These are phyloP conservation scores for Dendrostoma leiphaemia DNA, from an alignment of 2,329 filamentous ascomycete species.

Conservation along the genomic window DNA sequence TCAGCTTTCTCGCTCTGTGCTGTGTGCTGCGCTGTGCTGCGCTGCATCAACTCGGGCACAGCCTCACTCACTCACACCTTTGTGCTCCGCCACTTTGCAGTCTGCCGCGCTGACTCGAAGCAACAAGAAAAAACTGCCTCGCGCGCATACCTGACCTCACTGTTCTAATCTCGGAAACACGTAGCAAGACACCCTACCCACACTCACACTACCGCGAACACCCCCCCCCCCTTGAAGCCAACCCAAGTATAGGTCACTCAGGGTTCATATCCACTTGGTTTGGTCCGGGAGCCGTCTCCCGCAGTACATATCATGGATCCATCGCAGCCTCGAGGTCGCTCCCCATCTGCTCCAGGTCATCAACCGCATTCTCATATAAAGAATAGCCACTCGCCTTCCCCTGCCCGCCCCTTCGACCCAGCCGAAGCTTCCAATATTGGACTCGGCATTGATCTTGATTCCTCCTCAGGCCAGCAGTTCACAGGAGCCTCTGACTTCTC, in stretches of 20 bases:
- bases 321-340: slow-evolving; percentile 6
- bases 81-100: slow-evolving; percentile 18
- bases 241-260: slow-evolving; percentile 1
- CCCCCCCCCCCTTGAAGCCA: slow-evolving; percentile 2
- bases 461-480: slow-evolving; percentile 41
- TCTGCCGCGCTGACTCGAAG: slow-evolving; percentile 20
- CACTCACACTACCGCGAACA: slow-evolving; percentile 1
- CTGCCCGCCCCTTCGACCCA: slow-evolving; percentile 52
- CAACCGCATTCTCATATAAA: slow-evolving; percentile 62
- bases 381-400: slow-evolving; percentile 59
- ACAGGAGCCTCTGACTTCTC: slow-evolving; percentile 42
- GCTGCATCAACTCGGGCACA: slow-evolving; percentile 12
- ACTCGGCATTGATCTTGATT: slow-evolving; percentile 59
- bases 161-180: slow-evolving; percentile 22
- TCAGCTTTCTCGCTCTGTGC: slow-evolving; percentile 14
- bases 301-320: slow-evolving; percentile 26
- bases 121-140: slow-evolving; percentile 21
- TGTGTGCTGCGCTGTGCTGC: not conserved
- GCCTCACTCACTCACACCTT: slow-evolving; percentile 11
- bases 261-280: slow-evolving; percentile 8
- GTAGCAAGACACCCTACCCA: not conserved
- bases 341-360: slow-evolving; percentile 1
- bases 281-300: slow-evolving; percentile 11
- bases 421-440: slow-evolving; percentile 38
- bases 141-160: slow-evolving; percentile 16